Percentiles rank a stretch among this genome's conserved stretches.
These are phyloP conservation scores for Boletus semigastroideus DNA, from an alignment of 1,284 basidiomycete genomes.

Conservation along the genomic window DNA sequence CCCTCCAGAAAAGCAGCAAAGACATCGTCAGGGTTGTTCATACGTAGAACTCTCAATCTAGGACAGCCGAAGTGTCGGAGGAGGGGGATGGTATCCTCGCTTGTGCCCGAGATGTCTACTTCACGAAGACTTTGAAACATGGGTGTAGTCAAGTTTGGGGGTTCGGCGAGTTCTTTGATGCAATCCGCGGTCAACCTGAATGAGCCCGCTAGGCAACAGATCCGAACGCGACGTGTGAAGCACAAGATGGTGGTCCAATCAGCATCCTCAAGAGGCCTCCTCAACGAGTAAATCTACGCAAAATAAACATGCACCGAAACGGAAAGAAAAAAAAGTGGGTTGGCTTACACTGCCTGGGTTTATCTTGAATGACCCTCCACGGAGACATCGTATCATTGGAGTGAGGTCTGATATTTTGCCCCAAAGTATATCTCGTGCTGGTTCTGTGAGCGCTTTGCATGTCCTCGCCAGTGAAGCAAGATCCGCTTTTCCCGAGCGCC, in stretches of 20 bases:
- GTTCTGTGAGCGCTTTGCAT: constrained; percentile 16
- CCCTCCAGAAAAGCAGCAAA: neutral
- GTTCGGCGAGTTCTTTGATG: neutral
- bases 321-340: neutral
- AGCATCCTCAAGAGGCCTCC: neutral
- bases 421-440: constrained; percentile 14
- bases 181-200: neutral
- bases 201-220: accelerated
- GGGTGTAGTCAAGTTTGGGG: neutral
- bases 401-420: constrained; percentile 1
- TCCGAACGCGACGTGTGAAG: neutral
- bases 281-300: neutral
- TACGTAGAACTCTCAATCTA: neutral
- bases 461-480: constrained; percentile 9
- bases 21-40: neutral
- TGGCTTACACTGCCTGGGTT: neutral
- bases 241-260: neutral
- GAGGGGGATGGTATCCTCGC: neutral
- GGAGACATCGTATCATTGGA: constrained; percentile 13
- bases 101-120: accelerated
- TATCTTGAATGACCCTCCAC: neutral
- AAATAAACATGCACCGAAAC: neutral
- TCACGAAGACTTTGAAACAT: neutral
- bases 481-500: neutral
- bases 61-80: neutral